phyloP scores from a whole-genome alignment of 108 stramenopile genomes.

The Nitzschia inconspicua region DNA sequence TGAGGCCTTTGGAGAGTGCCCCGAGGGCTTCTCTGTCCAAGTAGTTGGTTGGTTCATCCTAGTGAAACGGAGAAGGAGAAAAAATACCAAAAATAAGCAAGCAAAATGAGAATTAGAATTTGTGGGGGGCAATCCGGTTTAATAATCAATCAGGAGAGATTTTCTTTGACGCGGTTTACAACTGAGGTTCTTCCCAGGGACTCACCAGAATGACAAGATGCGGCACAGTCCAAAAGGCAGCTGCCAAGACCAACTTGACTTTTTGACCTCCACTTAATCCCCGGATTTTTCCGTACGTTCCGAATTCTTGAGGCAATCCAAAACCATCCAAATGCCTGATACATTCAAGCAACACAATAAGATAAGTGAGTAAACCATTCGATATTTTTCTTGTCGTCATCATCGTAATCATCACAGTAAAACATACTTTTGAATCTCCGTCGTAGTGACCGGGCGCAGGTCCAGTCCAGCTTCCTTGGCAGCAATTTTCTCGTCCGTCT shows the following conservation, averaged over 20 bases:
- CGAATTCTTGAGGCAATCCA: slow-evolving; percentile 95
- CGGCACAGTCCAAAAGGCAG: slow-evolving; percentile 98
- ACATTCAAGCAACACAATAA: too few species aligned
- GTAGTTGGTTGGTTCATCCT: slow-evolving; percentile 99
- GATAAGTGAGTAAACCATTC: too few species aligned
- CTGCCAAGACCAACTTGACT: slow-evolving; percentile 97
- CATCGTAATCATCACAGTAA: too few species aligned
- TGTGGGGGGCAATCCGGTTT: too few species aligned
- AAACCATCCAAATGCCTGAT: slow-evolving; percentile 97
- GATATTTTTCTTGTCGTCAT: too few species aligned
- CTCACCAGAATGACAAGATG: slow-evolving; percentile 91
- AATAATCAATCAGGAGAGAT: too few species aligned
- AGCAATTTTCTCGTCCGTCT: slow-evolving; percentile 93
- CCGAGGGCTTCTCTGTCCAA: slow-evolving; percentile 97
- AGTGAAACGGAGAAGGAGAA: too few species aligned
- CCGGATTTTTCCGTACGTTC: slow-evolving; percentile 95
- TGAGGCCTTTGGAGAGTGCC: slow-evolving; percentile 87
- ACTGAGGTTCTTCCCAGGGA: too few species aligned
- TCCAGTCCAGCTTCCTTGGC: slow-evolving; percentile 93
- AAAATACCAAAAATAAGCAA: slow-evolving; percentile 3
- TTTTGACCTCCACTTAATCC: slow-evolving; percentile 97
- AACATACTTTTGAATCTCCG: slow-evolving; percentile 93
- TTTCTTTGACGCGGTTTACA: too few species aligned
- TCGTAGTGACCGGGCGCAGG: slow-evolving; percentile 83
- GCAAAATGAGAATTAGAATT: not conserved